Base-by-base conservation (phyloP, 371 early-diverging fungal species). In the Syncephalastrum racemosum region DNA sequence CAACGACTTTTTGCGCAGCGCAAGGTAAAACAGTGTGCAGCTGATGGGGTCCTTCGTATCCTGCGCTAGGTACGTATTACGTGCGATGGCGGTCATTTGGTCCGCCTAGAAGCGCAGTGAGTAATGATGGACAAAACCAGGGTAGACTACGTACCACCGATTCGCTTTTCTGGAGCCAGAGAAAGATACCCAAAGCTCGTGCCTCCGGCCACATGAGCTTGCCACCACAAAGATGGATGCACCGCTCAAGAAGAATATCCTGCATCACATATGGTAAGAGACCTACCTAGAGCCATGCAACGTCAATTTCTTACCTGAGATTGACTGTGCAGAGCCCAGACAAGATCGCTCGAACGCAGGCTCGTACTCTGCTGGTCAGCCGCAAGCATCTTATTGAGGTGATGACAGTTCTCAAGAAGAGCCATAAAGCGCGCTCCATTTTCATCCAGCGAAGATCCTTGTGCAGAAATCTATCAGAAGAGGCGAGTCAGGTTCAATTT, bases 301-400 rank as follows among this genome's bases (percentile, higher is more conserved):
- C 12, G 12, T 3, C 25, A 14, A 7, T 43, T 25, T 2, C 18
- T 56, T 56, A 81, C 88, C 81, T 96, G 96, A 3, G 94, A 94
- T 64, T 91, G 90, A 71, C 93, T 93, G 61, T 90, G 90, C 44
- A 88, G 80, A 0, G 92, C 97, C 94, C 94, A 96, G 16, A 80
- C 73, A 45, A 89, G 83, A 56, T 95, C 95, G 19, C 91, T 73
- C 16, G 86, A 80, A 14, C 75, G 66, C 24, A 96, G 63, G 52
- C 74, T 70, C 2, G 52, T 45, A 25, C 71, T 66, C n/a, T 62
- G 59, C 54, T 71, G 68, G 18, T 53, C 63, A 15, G 70, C 59
- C 45, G 72, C 77, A 36, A 73, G 62, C 19, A 64, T 73, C 56
- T 75, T 68, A 64, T 83, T 79, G 46, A 79, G 62, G 53, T 78